A percentile compares a stretch with the other conserved stretches of the same genome.
Conservation (phyloP, 208 protist species). For the Leishmania arabica region DNA sequence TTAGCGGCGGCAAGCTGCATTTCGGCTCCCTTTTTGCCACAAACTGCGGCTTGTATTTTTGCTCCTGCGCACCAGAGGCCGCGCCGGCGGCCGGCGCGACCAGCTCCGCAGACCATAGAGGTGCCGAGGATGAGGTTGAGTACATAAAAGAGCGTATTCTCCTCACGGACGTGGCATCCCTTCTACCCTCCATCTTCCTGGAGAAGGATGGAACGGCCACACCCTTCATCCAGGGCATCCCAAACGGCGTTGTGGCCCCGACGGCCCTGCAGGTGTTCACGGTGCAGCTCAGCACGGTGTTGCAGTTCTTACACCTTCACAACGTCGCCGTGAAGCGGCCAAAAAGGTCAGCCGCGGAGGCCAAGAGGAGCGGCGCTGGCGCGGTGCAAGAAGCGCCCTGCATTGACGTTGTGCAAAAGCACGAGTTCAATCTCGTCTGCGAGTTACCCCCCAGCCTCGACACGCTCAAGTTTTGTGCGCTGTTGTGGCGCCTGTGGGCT, state of each 20-base stretch:
- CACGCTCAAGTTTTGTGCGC: constrained; percentile 32
- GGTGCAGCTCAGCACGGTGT: constrained; percentile 37
- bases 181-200: constrained; percentile 60
- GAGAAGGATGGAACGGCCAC: constrained; percentile 21
- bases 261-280: constrained; percentile 68
- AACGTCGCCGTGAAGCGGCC: constrained; percentile 45
- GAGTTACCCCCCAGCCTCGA: constrained; percentile 27
- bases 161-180: constrained; percentile 45
- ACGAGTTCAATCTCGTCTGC: constrained; percentile 30
- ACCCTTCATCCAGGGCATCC: constrained; percentile 48
- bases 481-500: constrained; percentile 37
- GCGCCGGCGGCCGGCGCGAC: not conserved
- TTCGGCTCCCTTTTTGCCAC: constrained; percentile 51
- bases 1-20: constrained; percentile 41
- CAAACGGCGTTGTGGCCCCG: constrained; percentile 45
- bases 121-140: constrained; percentile 23
- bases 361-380: not conserved
- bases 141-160: constrained; percentile 52
- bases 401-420: constrained; percentile 29
- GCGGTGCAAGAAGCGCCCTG: constrained; percentile 9
- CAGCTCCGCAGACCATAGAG: not conserved
- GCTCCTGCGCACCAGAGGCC: constrained; percentile 12
- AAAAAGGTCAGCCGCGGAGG: constrained; percentile 1
- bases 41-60: constrained; percentile 56
- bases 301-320: constrained; percentile 56